These are phyloP conservation scores for Bothriochloa decipiens DNA, from an alignment of 176 grass and related monocot genomes.

Conservation along the genomic window DNA sequence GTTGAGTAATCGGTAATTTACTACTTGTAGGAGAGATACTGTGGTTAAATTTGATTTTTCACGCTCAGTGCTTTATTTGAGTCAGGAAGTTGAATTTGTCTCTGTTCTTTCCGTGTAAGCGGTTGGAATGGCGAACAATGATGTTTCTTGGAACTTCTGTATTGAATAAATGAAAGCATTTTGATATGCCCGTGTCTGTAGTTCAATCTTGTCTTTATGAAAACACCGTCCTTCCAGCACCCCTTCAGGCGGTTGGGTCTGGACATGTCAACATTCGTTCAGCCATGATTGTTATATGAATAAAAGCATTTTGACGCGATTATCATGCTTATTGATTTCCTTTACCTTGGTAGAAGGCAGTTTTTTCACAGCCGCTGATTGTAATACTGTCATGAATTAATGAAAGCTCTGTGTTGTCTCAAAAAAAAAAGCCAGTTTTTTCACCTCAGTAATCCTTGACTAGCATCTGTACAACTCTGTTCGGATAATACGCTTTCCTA, in stretches of 20 bases:
- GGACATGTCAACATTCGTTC: not conserved
- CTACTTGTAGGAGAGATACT: conserved; percentile 22
- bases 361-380: too few relatives aligned
- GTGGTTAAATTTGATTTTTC: conserved; percentile 24
- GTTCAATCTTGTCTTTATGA: not conserved
- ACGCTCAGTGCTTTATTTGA: conserved; percentile 5
- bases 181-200: not conserved
- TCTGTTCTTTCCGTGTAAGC: conserved; percentile 14
- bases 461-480: not conserved
- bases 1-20: conserved; percentile 11
- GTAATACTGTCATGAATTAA: too few relatives aligned
- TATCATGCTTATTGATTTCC: not conserved
- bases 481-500: not conserved
- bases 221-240: not conserved
- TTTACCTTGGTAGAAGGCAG: not conserved
- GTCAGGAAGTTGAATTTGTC: conserved; percentile 1
- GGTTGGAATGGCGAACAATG: conserved; percentile 11
- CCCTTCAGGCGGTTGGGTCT: not conserved
- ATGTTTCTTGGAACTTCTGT: conserved; percentile 1
- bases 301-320: not conserved
- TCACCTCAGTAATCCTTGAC: not conserved
- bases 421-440: too few relatives aligned
- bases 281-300: not conserved
- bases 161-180: conserved; percentile 38
- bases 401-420: too few relatives aligned